Conservation (phyloP, 1,284 basidiomycete species). For the Meripilus lineatus region DNA sequence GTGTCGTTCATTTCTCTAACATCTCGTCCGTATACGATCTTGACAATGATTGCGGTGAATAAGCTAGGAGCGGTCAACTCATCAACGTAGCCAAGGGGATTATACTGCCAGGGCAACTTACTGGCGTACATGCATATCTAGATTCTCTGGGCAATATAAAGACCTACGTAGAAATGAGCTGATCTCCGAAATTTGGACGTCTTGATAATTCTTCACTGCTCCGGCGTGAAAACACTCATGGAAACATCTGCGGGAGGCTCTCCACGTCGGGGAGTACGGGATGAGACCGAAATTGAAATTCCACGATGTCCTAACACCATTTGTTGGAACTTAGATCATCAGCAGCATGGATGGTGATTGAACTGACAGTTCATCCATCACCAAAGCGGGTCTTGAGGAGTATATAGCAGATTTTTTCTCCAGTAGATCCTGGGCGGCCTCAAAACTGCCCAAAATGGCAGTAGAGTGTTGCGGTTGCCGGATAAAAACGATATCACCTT, state of each 20-base stretch:
- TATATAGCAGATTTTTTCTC: slow-evolving; percentile 15
- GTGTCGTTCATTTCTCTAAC: slow-evolving; percentile 10
- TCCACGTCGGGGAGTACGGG: slow-evolving; percentile 9
- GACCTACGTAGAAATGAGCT: background rate
- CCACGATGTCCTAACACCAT: slow-evolving; percentile 7
- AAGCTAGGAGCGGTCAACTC: background rate
- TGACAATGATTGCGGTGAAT: slow-evolving; percentile 10
- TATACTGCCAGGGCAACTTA: background rate
- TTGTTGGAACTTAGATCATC: no score
- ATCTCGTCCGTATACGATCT: slow-evolving; percentile 15
- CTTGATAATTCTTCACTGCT: slow-evolving; percentile 2
- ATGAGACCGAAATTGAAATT: slow-evolving; percentile 8
- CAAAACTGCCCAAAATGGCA: slow-evolving; percentile 10
- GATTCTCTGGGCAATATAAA: background rate
- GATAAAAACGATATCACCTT: no score
- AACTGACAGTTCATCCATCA: slow-evolving; percentile 11
- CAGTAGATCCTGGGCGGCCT: slow-evolving; percentile 12
- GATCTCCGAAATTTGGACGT: background rate
- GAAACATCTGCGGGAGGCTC: slow-evolving; percentile 7
- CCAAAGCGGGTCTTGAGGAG: slow-evolving; percentile 10
- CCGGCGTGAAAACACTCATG: slow-evolving; percentile 8
- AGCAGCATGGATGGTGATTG: no score
- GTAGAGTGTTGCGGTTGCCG: no score
- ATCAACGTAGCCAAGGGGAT: background rate
- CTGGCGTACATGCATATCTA: background rate